Conservation (phyloP, 2,329 filamentous ascomycete species). For the Aspergillus arachidicola region DNA sequence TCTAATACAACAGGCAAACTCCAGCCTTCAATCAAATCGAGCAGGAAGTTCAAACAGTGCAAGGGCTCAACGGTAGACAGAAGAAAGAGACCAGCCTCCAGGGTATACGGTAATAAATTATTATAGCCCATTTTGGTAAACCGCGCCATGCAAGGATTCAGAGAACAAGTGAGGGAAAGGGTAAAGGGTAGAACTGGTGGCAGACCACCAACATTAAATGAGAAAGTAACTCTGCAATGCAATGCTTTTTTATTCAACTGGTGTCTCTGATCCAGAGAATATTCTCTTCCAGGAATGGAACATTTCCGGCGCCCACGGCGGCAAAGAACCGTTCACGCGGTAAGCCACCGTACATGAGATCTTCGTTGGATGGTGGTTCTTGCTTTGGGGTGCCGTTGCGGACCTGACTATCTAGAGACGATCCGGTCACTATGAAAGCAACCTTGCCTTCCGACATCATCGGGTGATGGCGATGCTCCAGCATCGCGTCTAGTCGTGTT, state of each 20-base stretch:
- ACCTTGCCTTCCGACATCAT: slow-evolving; percentile 35
- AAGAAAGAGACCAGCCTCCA: slow-evolving; percentile 5
- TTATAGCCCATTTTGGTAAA: slow-evolving; percentile 12
- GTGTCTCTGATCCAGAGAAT: slow-evolving; percentile 32
- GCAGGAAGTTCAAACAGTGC: neutral
- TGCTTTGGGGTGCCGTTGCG: slow-evolving; percentile 26
- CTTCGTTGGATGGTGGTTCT: slow-evolving; percentile 36
- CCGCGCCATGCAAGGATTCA: slow-evolving; percentile 8
- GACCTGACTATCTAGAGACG: slow-evolving; percentile 44
- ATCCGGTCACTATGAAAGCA: slow-evolving; percentile 40
- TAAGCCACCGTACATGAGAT: slow-evolving; percentile 45
- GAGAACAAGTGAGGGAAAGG: neutral
- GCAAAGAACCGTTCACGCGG: slow-evolving; percentile 31
- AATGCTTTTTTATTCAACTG: slow-evolving; percentile 6
- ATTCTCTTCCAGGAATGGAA: slow-evolving; percentile 24
- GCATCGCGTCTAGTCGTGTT: slow-evolving; percentile 49
- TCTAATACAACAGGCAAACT: neutral
- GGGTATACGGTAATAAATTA: slow-evolving; percentile 1
- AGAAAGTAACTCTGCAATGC: neutral
- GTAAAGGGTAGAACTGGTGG: neutral
- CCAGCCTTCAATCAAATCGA: neutral
- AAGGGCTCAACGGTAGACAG: slow-evolving; percentile 5
- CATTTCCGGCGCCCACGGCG: slow-evolving; percentile 34
- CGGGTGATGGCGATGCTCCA: slow-evolving; percentile 38
- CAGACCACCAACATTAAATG: neutral